Evolutionary conservation across 2,329 filamentous ascomycete species (phyloP).

Genomic region (Eutypella sp.): DNA sequence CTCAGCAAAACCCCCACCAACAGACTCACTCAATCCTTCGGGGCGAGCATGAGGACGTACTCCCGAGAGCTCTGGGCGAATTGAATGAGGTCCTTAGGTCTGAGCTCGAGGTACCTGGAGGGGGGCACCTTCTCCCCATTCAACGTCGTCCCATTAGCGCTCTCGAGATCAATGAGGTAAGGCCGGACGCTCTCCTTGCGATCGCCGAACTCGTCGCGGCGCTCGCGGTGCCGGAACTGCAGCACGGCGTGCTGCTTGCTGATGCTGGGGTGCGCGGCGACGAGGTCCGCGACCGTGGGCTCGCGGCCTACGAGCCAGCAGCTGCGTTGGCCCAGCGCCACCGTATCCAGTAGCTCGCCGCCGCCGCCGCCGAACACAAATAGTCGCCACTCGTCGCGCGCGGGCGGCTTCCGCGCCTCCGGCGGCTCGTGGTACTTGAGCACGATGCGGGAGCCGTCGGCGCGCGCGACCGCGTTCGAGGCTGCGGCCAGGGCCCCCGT

Average conservation of each 20-base stretch:
- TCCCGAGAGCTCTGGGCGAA: slow-evolving; percentile 88
- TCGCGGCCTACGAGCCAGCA: slow-evolving; percentile 92
- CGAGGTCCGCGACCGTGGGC: slow-evolving; percentile 71
- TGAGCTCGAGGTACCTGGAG: slow-evolving; percentile 78
- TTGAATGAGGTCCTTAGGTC: slow-evolving; percentile 81
- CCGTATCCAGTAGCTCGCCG: slow-evolving; percentile 71
- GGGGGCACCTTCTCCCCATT: slow-evolving; percentile 71
- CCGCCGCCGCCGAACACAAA: slow-evolving; percentile 95
- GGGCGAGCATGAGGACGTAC: slow-evolving; percentile 87
- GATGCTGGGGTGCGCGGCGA: slow-evolving; percentile 83
- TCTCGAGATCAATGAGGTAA: slow-evolving; percentile 91
- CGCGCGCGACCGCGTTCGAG: slow-evolving; percentile 71
- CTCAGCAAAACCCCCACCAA: background rate
- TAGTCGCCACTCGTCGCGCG: slow-evolving; percentile 77
- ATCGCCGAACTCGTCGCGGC: slow-evolving; percentile 78
- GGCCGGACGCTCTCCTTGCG: slow-evolving; percentile 77
- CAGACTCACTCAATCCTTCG: slow-evolving; percentile 32
- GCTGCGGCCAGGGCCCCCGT: slow-evolving; percentile 83
- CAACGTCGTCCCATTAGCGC: slow-evolving; percentile 81
- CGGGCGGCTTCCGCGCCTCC: slow-evolving; percentile 82
- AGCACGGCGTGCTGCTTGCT: slow-evolving; percentile 95
- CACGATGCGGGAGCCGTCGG: slow-evolving; percentile 67
- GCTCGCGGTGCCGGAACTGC: slow-evolving; percentile 83
- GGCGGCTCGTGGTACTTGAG: slow-evolving; percentile 95
- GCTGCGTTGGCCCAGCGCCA: slow-evolving; percentile 69